Percentiles rank a stretch among this genome's conserved stretches.
These are phyloP conservation scores for Mortierella polycephala DNA, from an alignment of 371 early-diverging fungal genomes.

Conservation along the genomic window DNA sequence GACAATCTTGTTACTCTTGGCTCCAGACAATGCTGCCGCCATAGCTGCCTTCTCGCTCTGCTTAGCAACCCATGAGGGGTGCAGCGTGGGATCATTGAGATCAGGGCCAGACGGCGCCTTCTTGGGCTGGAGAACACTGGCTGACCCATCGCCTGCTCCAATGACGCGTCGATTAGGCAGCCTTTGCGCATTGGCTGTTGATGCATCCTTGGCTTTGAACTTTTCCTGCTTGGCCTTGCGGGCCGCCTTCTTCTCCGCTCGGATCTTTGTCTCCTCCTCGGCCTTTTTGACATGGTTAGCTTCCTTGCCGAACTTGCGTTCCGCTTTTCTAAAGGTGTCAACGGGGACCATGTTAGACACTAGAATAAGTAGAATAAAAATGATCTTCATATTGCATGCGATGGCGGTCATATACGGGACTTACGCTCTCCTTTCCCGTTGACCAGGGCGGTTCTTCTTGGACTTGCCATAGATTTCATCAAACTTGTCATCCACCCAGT, in stretches of 20 bases:
- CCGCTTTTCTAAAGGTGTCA: conserved; percentile 41
- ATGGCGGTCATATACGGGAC: background rate
- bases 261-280: conserved; percentile 61
- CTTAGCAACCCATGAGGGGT: conserved; percentile 56
- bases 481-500: conserved; percentile 57
- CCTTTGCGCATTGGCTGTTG: conserved; percentile 37
- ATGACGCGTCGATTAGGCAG: conserved; percentile 29
- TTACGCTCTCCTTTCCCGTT: conserved; percentile 56
- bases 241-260: conserved; percentile 59
- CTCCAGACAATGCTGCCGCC: conserved; percentile 48
- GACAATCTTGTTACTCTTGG: conserved; percentile 54
- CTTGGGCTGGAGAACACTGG: conserved; percentile 19
- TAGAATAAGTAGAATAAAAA: background rate
- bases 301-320: conserved; percentile 61
- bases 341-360: no score
- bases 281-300: conserved; percentile 75
- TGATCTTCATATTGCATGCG: background rate
- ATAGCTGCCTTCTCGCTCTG: conserved; percentile 51
- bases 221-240: conserved; percentile 44
- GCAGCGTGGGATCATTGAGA: conserved; percentile 35
- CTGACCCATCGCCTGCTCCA: conserved; percentile 44
- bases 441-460: conserved; percentile 60
- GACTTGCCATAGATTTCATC: conserved; percentile 56
- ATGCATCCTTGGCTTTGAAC: conserved; percentile 35
- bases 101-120: conserved; percentile 29